Base-by-base conservation (phyloP, 2,329 filamentous ascomycete genomes). In the Colletotrichum echinochloae region DNA sequence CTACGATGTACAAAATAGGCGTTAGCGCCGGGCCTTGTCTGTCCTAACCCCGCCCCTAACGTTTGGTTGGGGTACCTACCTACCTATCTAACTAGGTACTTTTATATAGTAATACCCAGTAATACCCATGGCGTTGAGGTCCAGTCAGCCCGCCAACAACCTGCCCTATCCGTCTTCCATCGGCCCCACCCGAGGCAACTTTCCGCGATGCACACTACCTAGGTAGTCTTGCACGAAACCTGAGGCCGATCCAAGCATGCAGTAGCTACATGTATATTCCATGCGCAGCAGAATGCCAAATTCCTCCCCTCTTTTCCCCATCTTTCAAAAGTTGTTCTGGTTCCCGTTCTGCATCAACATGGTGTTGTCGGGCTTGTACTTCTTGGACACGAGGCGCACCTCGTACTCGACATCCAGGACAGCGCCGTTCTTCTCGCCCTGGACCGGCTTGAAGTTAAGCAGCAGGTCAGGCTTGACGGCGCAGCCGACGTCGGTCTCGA, bases 381-480 rank as follows among this genome's bases (percentile, higher is more conserved):
- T 73, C 73, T 77, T 77, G 26, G 72, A 69, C 9, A 72, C 70
- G 23, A 78, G 70, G 26, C 66, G 69, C 12, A 78, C 73, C 70
- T 77, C 69, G 65, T 80, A 81, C 60, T 79, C 74, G 30, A 80
- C 64, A 51, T 81, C 78, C 9, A 80, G 56, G 0, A 70, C 51
- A 11, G 75, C 79, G n/a, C 73, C 74, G 41, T 78, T 77, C 4
- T 75, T 71, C 33, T 81, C 79, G 60, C 79, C 77, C 66, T 80
- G 75, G 37, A 83, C 73, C 26, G 82, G 83, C 60, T 81, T 79
- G 69, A 85, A 85, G 33, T 84, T 80, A 18, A 83, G 82, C 16
- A 83, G 74, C 3, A 84, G 78, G 61, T 82, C 77, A 30, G 77
- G 74, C 70, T 81, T 81, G 23, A 81, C 79, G 14, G 79, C 79